Percentiles rank a stretch among this genome's conserved stretches.
phyloP scores from a whole-genome alignment of 345 rosid species.

The Salix koriyanagi region DNA sequence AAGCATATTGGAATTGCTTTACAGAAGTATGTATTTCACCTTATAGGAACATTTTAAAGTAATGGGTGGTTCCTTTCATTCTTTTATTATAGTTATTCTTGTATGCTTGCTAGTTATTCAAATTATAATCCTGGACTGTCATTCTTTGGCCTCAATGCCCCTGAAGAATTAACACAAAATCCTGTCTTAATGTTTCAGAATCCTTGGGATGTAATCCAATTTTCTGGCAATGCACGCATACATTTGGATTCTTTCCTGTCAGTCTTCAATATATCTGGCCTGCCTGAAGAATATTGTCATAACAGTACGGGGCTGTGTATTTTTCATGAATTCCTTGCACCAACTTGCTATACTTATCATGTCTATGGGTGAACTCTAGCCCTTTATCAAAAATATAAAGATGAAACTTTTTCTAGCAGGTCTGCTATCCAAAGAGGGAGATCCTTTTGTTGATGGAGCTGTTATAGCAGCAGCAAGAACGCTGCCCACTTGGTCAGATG shows the following conservation, averaged over 20 bases:
- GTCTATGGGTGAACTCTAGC: neutral
- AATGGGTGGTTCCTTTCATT: neutral
- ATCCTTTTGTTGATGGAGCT: conserved; percentile 76
- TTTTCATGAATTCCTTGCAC: neutral
- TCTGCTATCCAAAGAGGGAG: conserved; percentile 36
- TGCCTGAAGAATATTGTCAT: conserved; percentile 78
- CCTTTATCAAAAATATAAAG: neutral
- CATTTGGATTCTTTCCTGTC: conserved; percentile 88
- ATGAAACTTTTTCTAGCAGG: conserved; percentile 29
- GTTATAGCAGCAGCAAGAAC: conserved; percentile 88
- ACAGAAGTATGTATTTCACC: neutral
- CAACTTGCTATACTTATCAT: neutral
- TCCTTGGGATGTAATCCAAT: conserved; percentile 76
- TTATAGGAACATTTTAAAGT: neutral
- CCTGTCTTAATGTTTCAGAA: conserved; percentile 50
- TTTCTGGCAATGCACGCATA: conserved; percentile 69
- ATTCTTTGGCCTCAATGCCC: neutral
- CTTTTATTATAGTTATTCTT: neutral
- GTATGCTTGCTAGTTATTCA: neutral
- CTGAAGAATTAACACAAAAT: neutral
- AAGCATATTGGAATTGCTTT: too few species aligned
- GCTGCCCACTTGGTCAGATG: conserved; percentile 81
- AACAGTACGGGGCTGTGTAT: conserved; percentile 41
- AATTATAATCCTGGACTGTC: neutral
- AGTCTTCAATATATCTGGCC: conserved; percentile 71